phyloP scores from a whole-genome alignment of 2,329 filamentous ascomycete species.

The Aspergillus sp. region DNA sequence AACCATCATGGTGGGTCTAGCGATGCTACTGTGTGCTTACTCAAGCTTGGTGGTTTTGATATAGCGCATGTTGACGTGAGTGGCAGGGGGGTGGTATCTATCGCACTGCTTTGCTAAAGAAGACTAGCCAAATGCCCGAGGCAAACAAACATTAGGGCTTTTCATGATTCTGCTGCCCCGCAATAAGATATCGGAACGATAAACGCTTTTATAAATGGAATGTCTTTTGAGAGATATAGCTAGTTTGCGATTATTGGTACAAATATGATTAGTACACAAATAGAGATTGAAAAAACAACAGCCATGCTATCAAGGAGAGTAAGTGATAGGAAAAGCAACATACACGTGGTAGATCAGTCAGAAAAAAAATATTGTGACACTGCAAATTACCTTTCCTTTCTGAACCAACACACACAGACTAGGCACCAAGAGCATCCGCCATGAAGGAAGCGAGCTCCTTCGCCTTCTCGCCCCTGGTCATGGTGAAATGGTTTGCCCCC shows the following conservation, averaged over 20 bases:
- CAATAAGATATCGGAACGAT: not conserved
- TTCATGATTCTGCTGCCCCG: too few relatives aligned
- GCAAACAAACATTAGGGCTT: too few relatives aligned
- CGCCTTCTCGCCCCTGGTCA: conserved; percentile 35
- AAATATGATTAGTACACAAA: not conserved
- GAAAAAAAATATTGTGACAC: not conserved
- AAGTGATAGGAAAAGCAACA: too few relatives aligned
- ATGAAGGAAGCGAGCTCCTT: conserved; percentile 38
- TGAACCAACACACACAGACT: conserved; percentile 1
- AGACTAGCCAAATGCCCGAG: too few relatives aligned
- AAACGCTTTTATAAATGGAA: not conserved
- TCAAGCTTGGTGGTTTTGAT: not conserved
- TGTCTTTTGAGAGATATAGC: not conserved
- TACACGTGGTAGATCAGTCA: not conserved
- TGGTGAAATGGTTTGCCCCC: conserved; percentile 43
- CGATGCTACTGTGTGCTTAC: not conserved
- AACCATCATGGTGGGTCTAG: not conserved
- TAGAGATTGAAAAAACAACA: not conserved
- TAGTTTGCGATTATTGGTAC: not conserved
- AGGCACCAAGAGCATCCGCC: conserved; percentile 28
- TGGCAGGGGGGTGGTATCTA: too few relatives aligned
- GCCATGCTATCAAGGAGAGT: not conserved
- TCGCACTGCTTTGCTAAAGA: too few relatives aligned
- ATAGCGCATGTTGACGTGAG: not conserved
- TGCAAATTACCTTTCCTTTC: not conserved